Conservation (phyloP, 148 eudicot species). For the Simmondsia chinensis region DNA sequence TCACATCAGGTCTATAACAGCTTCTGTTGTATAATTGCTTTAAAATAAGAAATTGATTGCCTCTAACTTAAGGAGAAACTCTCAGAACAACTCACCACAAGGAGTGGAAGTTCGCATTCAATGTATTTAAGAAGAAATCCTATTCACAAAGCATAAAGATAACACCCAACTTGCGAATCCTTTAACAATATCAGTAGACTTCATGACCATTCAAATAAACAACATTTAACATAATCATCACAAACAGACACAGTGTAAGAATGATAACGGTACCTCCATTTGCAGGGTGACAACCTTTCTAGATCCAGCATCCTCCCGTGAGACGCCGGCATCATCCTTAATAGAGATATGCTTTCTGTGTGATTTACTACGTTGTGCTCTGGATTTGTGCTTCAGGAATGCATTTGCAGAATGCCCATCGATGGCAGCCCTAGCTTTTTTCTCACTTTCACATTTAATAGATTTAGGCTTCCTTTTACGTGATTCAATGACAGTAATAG, state of each 20-base stretch:
- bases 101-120: too few species aligned
- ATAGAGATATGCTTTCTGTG: constrained; percentile 31
- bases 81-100: too few species aligned
- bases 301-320: constrained; percentile 23
- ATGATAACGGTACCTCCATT: constrained; percentile 39
- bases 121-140: too few species aligned
- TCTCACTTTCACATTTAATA: constrained; percentile 17
- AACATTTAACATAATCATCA: constrained; percentile 1
- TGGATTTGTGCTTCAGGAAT: constrained; percentile 20
- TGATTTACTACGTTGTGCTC: constrained; percentile 26
- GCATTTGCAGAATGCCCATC: constrained; percentile 20
- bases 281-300: constrained; percentile 20
- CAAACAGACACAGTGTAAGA: constrained; percentile 1
- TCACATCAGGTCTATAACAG: too few species aligned
- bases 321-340: constrained; percentile 25
- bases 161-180: too few species aligned
- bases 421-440: constrained; percentile 29
- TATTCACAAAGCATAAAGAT: too few species aligned
- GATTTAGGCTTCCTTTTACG: constrained; percentile 49
- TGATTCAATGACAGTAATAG: constrained; percentile 17
- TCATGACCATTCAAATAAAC: too few species aligned
- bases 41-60: too few species aligned
- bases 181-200: too few species aligned
- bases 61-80: too few species aligned
- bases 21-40: too few species aligned